Base-by-base conservation (phyloP, 2,329 filamentous ascomycete species). In the Aphanocladium album region DNA sequence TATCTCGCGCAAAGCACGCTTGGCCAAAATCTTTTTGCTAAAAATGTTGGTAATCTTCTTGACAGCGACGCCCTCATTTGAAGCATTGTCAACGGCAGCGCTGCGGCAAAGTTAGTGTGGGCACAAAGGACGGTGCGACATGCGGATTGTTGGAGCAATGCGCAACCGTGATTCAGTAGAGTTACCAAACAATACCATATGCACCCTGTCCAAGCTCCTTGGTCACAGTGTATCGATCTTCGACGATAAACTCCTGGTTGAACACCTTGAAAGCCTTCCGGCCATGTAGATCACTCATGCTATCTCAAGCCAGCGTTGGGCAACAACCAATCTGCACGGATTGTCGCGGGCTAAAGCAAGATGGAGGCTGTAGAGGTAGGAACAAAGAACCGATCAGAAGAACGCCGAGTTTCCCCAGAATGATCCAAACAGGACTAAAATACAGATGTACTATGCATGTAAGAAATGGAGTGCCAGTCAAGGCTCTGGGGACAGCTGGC, bases 21-120 rank as follows among this genome's bases (percentile, higher is more conserved):
- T 99, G 69, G 95, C 95, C 67, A 99, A 84, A 69, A 98, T 99
- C 86, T 98, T 98, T 82, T 98, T 99, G 84, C 92, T 97, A 79
- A 98, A 98, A 70, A 98, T 93, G 89, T 99, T 99, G 80, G 95
- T 99, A 75, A 99, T 91, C 79, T 98, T 98, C 80, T 99, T 99
- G 82, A 99, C 93, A 70, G 95, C 95, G 64, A 99, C 93, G 45
- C 93, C 92, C 74, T 98, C 95, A 71, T 87, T 89, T 33, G 90
- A 95, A 75, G 91, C 86, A 73, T 87, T 88, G 81, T 98, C 96
- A 66, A 91, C 90, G 59, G 93, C 93, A 62, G 95, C 93, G 77
- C 92, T 96, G n/a, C 19, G 41, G 41, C 11, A 19, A 19, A 45
- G 9, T 45, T 19, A 45, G 41, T 19, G 2, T 45, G 9, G n/a